phyloP scores from a whole-genome alignment of 306 rosid genomes.

The Prunus mume region DNA sequence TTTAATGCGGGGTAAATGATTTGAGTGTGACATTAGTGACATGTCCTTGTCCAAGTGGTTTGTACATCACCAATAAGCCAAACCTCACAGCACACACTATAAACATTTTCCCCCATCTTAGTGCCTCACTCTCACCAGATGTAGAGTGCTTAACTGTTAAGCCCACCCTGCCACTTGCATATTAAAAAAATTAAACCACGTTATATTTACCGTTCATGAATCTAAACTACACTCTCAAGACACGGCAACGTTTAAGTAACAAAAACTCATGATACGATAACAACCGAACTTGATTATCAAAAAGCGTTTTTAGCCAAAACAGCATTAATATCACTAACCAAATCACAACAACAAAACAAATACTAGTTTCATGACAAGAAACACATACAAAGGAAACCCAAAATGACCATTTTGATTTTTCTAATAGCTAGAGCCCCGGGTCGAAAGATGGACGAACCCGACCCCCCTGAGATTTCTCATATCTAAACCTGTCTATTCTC shows the following conservation, averaged over 20 bases:
- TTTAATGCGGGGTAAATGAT: background rate
- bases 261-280: too few species aligned
- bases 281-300: too few species aligned
- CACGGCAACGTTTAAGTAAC: too few species aligned
- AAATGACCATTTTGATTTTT: background rate
- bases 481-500: slow-evolving; percentile 23
- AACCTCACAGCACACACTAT: slow-evolving; percentile 1
- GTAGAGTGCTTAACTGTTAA: background rate
- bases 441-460: background rate
- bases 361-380: background rate
- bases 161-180: too few species aligned
- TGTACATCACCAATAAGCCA: background rate
- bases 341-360: slow-evolving; percentile 6
- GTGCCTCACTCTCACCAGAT: background rate
- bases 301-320: too few species aligned
- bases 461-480: slow-evolving; percentile 15
- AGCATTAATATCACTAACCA: background rate
- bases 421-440: background rate
- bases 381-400: background rate
- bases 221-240: too few species aligned
- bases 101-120: background rate
- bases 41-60: slow-evolving; percentile 15
- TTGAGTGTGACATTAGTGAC: slow-evolving; percentile 17
- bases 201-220: too few species aligned
- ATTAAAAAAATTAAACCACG: too few species aligned